phyloP scores from a whole-genome alignment of 306 rosid species.

The Rosa lucieae region DNA sequence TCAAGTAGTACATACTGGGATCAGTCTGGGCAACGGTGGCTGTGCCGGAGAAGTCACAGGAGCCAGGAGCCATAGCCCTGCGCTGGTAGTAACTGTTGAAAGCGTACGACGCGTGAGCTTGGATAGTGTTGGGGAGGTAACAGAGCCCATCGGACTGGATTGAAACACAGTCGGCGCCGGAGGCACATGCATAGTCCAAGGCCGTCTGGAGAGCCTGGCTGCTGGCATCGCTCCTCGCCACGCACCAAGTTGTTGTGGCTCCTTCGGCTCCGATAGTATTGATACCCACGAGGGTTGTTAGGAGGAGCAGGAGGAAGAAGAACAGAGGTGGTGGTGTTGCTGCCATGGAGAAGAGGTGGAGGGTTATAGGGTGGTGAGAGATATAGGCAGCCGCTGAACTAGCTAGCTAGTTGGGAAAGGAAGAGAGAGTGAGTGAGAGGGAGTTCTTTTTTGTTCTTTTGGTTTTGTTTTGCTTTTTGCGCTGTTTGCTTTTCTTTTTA shows the following conservation, averaged over 20 bases:
- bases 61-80: constrained; percentile 63
- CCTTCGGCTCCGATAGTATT: constrained; percentile 14
- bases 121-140: constrained; percentile 83
- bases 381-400: constrained; percentile 18
- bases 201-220: constrained; percentile 56
- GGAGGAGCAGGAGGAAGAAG: not conserved
- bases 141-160: constrained; percentile 66
- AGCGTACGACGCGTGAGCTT: constrained; percentile 92
- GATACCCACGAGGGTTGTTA: not conserved
- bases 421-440: constrained; percentile 29
- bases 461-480: constrained; percentile 12
- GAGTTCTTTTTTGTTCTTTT: constrained; percentile 25
- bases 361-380: constrained; percentile 34
- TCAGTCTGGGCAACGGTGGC: constrained; percentile 82
- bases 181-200: constrained; percentile 73
- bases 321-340: not conserved
- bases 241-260: constrained; percentile 65
- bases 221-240: constrained; percentile 68
- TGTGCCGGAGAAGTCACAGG: constrained; percentile 72
- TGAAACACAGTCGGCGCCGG: constrained; percentile 75
- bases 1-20: constrained; percentile 51
- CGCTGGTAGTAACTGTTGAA: constrained; percentile 74
- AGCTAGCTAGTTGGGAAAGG: constrained; percentile 54
- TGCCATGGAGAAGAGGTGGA: constrained; percentile 47
- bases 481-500: not conserved